Base-by-base conservation (phyloP, 2,329 filamentous ascomycete species). In the Nigrospora oryzae region DNA sequence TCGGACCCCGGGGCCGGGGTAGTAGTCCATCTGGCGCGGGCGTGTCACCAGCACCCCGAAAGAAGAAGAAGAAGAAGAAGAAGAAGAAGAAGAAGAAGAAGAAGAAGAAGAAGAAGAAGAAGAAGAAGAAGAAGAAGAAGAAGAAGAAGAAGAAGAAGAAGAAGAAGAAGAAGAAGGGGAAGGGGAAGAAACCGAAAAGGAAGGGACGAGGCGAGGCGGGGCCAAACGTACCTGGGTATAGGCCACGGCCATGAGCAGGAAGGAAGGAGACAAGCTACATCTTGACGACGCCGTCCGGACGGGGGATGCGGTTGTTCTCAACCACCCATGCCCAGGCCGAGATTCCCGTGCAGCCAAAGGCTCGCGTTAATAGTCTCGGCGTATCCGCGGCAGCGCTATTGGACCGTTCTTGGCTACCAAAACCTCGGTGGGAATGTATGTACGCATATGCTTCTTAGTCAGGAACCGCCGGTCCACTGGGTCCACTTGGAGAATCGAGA, bases 251-350 rank as follows among this genome's bases (percentile, higher is more conserved):
- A 34, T 23, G 12, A 49, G 19, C 10, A 42, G 14, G 14, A 49
- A 6, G 11, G 31, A 38, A 3, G 44, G n/a, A n/a, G n/a, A n/a
- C 32, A 37, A 46, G 36, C 31, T 42, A 44, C 46, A 49, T 49
- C 11, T 8, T 33, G 16, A 15, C 23, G 11, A 11, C 17, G 7
- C 17, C 17, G n/a, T 36, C 6, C n/a, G 6, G 35, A 13, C 17
- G 11, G 35, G 6, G 11, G 7, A 11, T 36, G 10, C 10, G 35
- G 35, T n/a, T 5, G 4, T 36, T 36, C 15, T 3, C 15, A 36
- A 36, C 2, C 35, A 2, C 23, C 8, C 8, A n/a, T 28, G 10
- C 23, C 5, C 4, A 28, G 7, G 23, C 23, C 23, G 7, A 28
- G 23, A 28, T 28, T 28, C 23, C 7, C 5, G 23, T 28, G 11